Evolutionary conservation across 2,329 filamentous ascomycete genomes (phyloP), one percentile per base, ranked within the genome.

Genomic region (Ilyonectria sp.): DNA sequence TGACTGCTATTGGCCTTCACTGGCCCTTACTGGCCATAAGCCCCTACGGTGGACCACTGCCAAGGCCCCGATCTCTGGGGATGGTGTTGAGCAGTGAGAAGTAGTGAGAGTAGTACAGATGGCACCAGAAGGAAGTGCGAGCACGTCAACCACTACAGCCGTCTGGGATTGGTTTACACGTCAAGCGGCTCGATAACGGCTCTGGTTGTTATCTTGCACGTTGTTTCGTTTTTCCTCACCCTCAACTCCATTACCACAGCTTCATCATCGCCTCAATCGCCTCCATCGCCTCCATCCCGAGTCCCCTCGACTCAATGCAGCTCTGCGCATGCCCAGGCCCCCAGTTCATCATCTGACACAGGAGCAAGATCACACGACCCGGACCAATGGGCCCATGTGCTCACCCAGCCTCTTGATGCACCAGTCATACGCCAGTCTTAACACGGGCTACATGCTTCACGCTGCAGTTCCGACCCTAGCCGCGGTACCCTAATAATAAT

Each of bases 71-170:
- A 33, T 52, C 26, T 31, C 49, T 33, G 17, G 26, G 40, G 40
- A 43, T n/a, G n/a, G n/a, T n/a, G 40, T n/a, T n/a, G 37, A n/a
- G 13, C 23, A 37, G 29, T 19, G 52, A 15, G 8, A 33, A 33
- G 31, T 33, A 33, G 31, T 11, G 31, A 11, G 31, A 33, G 31
- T 11, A 11, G 31, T 6, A 33, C 31, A 33, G 55, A 67, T 69
- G 54, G 57, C 64, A 69, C 61, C 33, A 74, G 40, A 57, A 56
- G 29, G 56, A 49, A 23, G 17, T 19, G 6, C 46, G 52, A 68
- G 61, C 65, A 65, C 60, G 65, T 37, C 57, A 68, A 33, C 57
- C 52, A 43, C 40, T 46, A 21, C 33, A 19, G 53, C 43, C 55
- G 53, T 58, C 35, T 33, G 40, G 62, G 56, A 65, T 65, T 65